Base-by-base conservation (phyloP, 331 rosid species). In the Phaseolus coccineus region DNA sequence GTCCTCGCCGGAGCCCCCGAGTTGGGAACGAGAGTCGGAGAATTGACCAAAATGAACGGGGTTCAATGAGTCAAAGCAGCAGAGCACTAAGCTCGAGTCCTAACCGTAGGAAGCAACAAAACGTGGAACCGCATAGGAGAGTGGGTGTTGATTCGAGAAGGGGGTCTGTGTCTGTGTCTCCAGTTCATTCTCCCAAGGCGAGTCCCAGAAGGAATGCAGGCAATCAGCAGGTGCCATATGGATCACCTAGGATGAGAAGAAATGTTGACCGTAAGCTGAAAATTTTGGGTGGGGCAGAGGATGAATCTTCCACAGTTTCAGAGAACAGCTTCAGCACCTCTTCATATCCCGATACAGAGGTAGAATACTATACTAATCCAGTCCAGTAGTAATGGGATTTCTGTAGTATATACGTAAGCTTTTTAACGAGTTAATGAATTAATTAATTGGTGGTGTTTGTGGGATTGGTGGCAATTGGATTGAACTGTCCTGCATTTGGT, bases 281-380 rank as follows among this genome's bases (percentile, higher is more conserved):
- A 40, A 66, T 76, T 63, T 52, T 77, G 15, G 59, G 33, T 52
- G 84, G 63, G 19, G 84, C 80, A 56, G 97, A 92, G 85, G 97
- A 95, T 47, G 98, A 91, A 66, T 84, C 87, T 0, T 87, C 97
- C 74, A 91, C 87, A 4, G 25, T 93, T 85, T 95, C 98, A 37
- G 98, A 93, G 31, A 85, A 91, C 80, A 87, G 92, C 73, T 52
- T 90, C 51, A 90, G 88, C 81, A 85, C 88, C 12, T 86, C 77
- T 8, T 93, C 98, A 25, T 93, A 82, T 63, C 83, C 88, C 8
- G 97, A 95, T 70, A 83, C 90, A 8, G 99, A 93, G 93, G 99
- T 95, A 75, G 2, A 33, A 0, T 63, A 63, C 10, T 63, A 33
- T 53, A 53, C 59, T 11, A 12, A 46, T 11, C 51, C 3, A 44